These are phyloP conservation scores for Jatropha podagrica DNA, from an alignment of 441 rosid species.

Conservation along the genomic window DNA sequence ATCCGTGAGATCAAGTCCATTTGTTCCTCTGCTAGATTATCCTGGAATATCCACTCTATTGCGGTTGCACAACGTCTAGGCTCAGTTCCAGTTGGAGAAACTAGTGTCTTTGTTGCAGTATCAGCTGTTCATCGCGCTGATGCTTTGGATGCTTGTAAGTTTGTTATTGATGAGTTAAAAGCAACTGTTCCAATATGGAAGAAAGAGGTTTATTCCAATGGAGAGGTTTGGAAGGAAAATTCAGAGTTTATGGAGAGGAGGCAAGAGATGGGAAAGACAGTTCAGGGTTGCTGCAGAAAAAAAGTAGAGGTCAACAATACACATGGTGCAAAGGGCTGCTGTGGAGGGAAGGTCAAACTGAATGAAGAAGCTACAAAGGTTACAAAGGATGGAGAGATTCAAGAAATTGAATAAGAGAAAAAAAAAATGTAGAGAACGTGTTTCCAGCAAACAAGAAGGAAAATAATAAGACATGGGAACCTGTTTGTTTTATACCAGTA, in stretches of 20 bases:
- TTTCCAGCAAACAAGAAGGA: not conserved
- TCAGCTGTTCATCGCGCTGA: slow-evolving; percentile 81
- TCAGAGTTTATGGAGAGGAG: slow-evolving; percentile 65
- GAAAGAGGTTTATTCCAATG: slow-evolving; percentile 85
- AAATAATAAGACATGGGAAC: not conserved
- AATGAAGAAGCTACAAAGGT: not conserved
- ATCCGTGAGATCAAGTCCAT: slow-evolving; percentile 52
- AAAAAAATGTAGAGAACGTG: not conserved
- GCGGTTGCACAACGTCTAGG: slow-evolving; percentile 79
- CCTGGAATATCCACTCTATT: slow-evolving; percentile 68
- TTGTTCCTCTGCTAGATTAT: slow-evolving; percentile 60
- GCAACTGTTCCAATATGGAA: slow-evolving; percentile 92
- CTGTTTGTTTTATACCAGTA: not conserved
- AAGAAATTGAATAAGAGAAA: slow-evolving; percentile 5
- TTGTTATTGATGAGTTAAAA: slow-evolving; percentile 74
- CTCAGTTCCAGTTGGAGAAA: slow-evolving; percentile 81
- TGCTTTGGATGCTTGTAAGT: slow-evolving; percentile 82
- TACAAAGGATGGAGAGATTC: not conserved
- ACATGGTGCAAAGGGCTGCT: slow-evolving; percentile 42
- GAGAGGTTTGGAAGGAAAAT: slow-evolving; percentile 89
- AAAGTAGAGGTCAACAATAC: slow-evolving; percentile 31
- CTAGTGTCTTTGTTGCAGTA: slow-evolving; percentile 75
- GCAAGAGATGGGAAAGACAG: slow-evolving; percentile 44
- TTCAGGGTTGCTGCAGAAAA: slow-evolving; percentile 22
- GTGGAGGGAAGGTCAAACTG: slow-evolving; percentile 48